Evolutionary conservation across 106 monocot species (phyloP), one percentile per base, ranked within the genome.

Genomic region (Gastrodia elata): DNA sequence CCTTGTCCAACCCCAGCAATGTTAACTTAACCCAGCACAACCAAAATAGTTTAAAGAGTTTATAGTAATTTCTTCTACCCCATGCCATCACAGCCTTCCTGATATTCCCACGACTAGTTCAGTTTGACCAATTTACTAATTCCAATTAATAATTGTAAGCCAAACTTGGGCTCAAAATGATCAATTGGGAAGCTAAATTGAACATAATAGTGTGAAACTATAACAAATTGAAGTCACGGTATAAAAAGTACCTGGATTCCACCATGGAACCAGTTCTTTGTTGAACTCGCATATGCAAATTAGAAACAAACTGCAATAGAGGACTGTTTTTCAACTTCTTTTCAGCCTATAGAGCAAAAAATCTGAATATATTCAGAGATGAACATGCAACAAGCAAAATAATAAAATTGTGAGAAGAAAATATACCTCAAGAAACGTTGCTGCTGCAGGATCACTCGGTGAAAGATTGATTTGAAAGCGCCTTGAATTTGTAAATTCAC

Each of bases 231-330:
- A n/a, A n/a, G n/a, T n/a, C n/a, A n/a, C n/a, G n/a, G n/a, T n/a
- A n/a, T n/a, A n/a, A n/a, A n/a, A n/a, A n/a, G n/a, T n/a, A n/a
- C 97, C 93, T 91, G 43, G 90, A 88, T 79, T 88, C 86, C 13
- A 81, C 79, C 83, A 98, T 74, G 13, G 93, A 81, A 70, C 87
- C 83, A 72, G 33, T 82, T 80, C 89, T 93, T 73, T 86, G 84
- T 78, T 82, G 82, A 55, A 88, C 77, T 83, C 74, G 86, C 46
- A 77, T 57, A 9, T 75, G 90, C 71, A 98, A 77, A 15, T 68
- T 78, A 32, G 80, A 70, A 72, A 83, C 82, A 76, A 78, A 93
- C 73, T 84, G 77, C 30, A 91, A 84, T 39, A 98, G 81, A 77
- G 88, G 91, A 48, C 91, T 91, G 39, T 55, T 75, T 65, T 84